These are phyloP conservation scores for Rhinocladiella mackenziei DNA, from an alignment of 2,329 filamentous ascomycete genomes.

Conservation along the genomic window DNA sequence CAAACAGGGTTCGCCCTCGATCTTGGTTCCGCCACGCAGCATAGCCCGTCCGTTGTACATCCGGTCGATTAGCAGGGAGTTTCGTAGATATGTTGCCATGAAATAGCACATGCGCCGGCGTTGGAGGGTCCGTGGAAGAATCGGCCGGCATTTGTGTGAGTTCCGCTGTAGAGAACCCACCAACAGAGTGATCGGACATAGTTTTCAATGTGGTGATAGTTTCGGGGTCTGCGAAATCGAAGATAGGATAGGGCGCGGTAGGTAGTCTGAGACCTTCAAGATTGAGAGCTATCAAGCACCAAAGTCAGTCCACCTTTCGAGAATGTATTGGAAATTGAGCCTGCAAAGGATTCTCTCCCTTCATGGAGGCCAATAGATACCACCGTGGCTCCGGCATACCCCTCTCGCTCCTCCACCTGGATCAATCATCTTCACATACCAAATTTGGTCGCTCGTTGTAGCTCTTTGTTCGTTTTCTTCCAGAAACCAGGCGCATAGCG, in stretches of 20 bases:
- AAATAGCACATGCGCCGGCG: conserved; percentile 69
- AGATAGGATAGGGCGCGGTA: conserved; percentile 25
- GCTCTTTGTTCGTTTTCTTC: conserved; percentile 27
- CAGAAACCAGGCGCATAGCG: conserved; percentile 31
- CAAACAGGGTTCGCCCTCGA: conserved; percentile 73
- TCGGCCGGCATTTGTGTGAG: conserved; percentile 63
- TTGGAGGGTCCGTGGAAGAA: conserved; percentile 32
- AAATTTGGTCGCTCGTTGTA: conserved; percentile 27
- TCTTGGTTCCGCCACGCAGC: conserved; percentile 86
- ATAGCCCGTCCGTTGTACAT: conserved; percentile 76
- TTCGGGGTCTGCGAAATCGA: conserved; percentile 34
- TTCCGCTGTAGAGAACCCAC: conserved; percentile 72
- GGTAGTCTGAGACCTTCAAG: conserved; percentile 27
- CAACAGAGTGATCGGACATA: conserved; percentile 83
- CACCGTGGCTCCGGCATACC: neutral
- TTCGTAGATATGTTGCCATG: conserved; percentile 83
- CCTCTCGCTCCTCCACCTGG: neutral
- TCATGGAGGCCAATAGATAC: no score
- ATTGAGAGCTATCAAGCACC: conserved; percentile 25
- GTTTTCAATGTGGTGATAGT: conserved; percentile 56
- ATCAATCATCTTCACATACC: conserved; percentile 17
- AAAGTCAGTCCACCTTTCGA: conserved; percentile 1
- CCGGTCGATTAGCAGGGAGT: conserved; percentile 69
- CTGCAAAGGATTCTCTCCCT: neutral
- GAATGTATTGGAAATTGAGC: neutral